A percentile compares a stretch with the other conserved stretches of the same genome.
Conservation (phyloP, 495 filamentous ascomycete genomes). For the Penicillium angulare region DNA sequence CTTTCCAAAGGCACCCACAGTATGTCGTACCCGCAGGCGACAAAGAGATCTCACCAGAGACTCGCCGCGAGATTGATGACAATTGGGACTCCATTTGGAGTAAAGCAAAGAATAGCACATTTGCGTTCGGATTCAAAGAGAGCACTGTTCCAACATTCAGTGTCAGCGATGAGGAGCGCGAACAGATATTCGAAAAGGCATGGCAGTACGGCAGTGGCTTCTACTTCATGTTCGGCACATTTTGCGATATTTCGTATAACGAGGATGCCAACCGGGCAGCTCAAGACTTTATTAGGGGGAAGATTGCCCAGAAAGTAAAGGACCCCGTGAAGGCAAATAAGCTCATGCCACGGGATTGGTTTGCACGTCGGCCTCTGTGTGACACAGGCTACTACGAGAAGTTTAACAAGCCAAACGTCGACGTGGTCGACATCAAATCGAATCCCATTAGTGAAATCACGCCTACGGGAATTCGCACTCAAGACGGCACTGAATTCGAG, state of each 20-base stretch:
- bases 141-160: background rate
- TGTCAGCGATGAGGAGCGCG: background rate
- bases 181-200: background rate
- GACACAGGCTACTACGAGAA: background rate
- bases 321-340: conserved; percentile 8
- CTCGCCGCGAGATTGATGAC: background rate
- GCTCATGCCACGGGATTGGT: conserved; percentile 5
- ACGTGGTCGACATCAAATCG: background rate
- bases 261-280: background rate
- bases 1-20: conserved; percentile 1
- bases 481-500: conserved; percentile 36
- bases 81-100: background rate
- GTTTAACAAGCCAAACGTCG: conserved; percentile 8
- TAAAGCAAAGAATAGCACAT: background rate
- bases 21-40: background rate
- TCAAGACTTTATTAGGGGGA: background rate
- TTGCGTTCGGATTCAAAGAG: background rate
- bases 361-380: conserved; percentile 9
- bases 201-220: conserved; percentile 1
- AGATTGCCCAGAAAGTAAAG: conserved; percentile 13
- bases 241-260: background rate
- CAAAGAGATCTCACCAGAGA: background rate
- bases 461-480: conserved; percentile 40
- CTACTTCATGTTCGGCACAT: background rate
- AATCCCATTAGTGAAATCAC: conserved; percentile 42